Percentiles rank a stretch among this genome's conserved stretches.
phyloP scores from a whole-genome alignment of 2,329 filamentous ascomycete genomes.

The Sarocladiaceae sp. region DNA sequence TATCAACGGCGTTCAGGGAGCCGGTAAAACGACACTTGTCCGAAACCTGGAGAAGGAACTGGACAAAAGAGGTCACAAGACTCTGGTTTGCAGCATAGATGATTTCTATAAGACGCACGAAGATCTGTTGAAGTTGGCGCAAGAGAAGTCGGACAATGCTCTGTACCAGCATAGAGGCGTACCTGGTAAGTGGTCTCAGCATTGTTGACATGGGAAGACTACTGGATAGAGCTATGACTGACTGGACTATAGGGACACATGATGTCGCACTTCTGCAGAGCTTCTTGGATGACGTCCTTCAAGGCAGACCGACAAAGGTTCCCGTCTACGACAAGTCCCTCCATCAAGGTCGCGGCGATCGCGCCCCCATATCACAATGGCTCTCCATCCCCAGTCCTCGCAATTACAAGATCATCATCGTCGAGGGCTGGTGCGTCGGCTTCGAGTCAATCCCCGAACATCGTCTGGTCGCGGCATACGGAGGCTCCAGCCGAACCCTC shows the following conservation, averaged over 20 bases:
- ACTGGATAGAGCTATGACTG: not conserved
- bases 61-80: conserved; percentile 49
- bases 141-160: conserved; percentile 60
- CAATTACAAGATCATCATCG: conserved; percentile 60
- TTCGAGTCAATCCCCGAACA: conserved; percentile 58
- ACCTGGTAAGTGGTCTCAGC: conserved; percentile 45
- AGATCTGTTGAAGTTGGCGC: conserved; percentile 59
- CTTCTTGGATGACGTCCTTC: conserved; percentile 55
- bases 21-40: conserved; percentile 87
- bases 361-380: conserved; percentile 59
- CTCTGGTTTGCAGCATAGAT: conserved; percentile 75
- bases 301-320: conserved; percentile 46
- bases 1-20: conserved; percentile 85
- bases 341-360: conserved; percentile 70
- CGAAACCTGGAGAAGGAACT: conserved; percentile 54
- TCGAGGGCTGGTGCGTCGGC: conserved; percentile 89
- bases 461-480: conserved; percentile 46
- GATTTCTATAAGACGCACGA: conserved; percentile 78
- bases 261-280: conserved; percentile 59
- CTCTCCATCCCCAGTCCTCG: conserved; percentile 40
- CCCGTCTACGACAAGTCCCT: conserved; percentile 82
- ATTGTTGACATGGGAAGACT: conserved; percentile 10
- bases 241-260: conserved; percentile 49
- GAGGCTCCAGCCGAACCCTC: conserved; percentile 43
- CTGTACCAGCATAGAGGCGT: conserved; percentile 78